Base-by-base conservation (phyloP, 305 asterid species). In the Plantago lanceolata region DNA sequence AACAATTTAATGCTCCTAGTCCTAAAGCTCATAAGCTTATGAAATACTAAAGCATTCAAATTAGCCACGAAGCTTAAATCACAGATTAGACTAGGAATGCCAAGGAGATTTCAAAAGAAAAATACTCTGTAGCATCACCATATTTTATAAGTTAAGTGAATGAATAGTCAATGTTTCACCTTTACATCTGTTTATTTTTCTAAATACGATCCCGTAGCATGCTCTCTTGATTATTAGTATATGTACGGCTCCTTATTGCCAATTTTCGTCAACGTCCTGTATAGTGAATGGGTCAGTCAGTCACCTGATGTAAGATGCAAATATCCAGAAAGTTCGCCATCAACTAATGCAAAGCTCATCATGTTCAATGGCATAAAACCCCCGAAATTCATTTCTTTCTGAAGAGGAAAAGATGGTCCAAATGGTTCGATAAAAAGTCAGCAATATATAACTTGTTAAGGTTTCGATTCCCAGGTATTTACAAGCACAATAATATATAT, bases 401-500 rank as follows among this genome's bases (percentile, higher is more conserved):
- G 61, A 21, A 51, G 61, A n/a, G 20, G 17, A 49, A 24, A 5
- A 6, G 60, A 59, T 24, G 55, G 16, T 48, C 50, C 55, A 63
- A 60, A 33, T 28, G 45, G 45, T 50, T 68, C 58, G 52, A 64
- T 65, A 54, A 66, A 55, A 63, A 53, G 66, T 37, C 64, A 59
- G 55, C 44, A 0, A 40, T 40, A 11, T 40, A 1, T 60, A 45
- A 64, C 59, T 31, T 18, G 13, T 51, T 73, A 68, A 65, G 70
- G 65, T 68, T 76, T 66, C 45, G 29, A 50, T 64, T 28, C 59
- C 59, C 28, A 40, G 66, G 73, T 68, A 78, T 72, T 75, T 75
- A 79, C 81, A 78, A 19, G 71, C 68, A 43, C 58, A 54, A 43
- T 51, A 44, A 68, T 43, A 12, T 37, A 60, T 35, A 57, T 33